A percentile compares a stretch with the other conserved stretches of the same genome.
These are phyloP conservation scores for Hymenoscyphus infarciens DNA, from an alignment of 2,329 filamentous ascomycete genomes.

Conservation along the genomic window DNA sequence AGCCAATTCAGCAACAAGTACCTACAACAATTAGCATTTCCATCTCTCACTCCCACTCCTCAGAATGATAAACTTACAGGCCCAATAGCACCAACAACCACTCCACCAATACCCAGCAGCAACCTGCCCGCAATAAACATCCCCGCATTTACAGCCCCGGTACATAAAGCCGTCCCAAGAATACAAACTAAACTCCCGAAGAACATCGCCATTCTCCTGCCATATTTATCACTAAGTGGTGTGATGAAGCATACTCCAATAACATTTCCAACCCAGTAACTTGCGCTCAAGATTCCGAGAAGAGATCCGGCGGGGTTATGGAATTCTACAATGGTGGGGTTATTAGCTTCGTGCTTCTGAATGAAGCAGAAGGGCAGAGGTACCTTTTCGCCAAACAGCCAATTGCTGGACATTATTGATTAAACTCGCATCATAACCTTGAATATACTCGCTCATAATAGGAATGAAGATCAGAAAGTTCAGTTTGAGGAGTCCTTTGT, in stretches of 20 bases:
- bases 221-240: conserved; percentile 22
- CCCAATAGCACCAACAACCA: conserved; percentile 19
- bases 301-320: conserved; percentile 18
- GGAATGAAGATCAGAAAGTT: conserved; percentile 24
- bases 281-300: conserved; percentile 19
- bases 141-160: conserved; percentile 41
- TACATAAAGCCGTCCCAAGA: conserved; percentile 42
- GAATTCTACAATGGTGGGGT: conserved; percentile 14
- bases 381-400: conserved; percentile 19
- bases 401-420: conserved; percentile 25
- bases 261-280: conserved; percentile 23
- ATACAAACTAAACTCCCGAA: conserved; percentile 37
- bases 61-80: conserved; percentile 22
- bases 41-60: neutral
- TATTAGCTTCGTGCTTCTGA: neutral
- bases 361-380: neutral
- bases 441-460: conserved; percentile 25
- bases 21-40: neutral
- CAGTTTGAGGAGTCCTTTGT: conserved; percentile 15
- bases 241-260: conserved; percentile 23
- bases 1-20: conserved; percentile 17
- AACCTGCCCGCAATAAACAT: conserved; percentile 42
- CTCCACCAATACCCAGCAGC: conserved; percentile 37
- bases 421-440: conserved; percentile 19
- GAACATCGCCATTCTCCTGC: conserved; percentile 17